phyloP scores from a whole-genome alignment of 2,329 filamentous ascomycete genomes.

The Xylaria digitata region DNA sequence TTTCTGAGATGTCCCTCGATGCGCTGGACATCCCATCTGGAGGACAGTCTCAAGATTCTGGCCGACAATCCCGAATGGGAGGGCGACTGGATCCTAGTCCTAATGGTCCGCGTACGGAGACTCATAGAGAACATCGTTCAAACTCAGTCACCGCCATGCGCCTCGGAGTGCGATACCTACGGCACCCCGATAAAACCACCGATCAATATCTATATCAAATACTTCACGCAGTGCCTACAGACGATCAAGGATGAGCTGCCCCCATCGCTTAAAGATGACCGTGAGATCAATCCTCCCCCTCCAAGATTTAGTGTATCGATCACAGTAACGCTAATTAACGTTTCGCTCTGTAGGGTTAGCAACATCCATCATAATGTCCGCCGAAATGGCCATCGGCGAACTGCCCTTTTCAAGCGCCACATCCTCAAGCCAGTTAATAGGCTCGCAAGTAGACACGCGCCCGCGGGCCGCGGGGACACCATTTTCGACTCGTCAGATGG shows the following conservation, averaged over 20 bases:
- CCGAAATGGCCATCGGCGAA: slow-evolving; percentile 55
- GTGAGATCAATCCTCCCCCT: slow-evolving; percentile 42
- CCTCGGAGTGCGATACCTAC: slow-evolving; percentile 15
- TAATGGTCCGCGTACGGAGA: slow-evolving; percentile 42
- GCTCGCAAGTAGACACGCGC: slow-evolving; percentile 10
- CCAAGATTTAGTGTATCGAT: not conserved
- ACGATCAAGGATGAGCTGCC: slow-evolving; percentile 43
- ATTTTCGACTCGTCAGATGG: slow-evolving; percentile 25
- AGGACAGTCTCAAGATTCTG: slow-evolving; percentile 64
- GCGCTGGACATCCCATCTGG: slow-evolving; percentile 68
- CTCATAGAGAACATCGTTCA: slow-evolving; percentile 45
- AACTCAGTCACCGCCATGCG: slow-evolving; percentile 25
- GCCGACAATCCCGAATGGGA: slow-evolving; percentile 58
- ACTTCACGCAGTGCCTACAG: slow-evolving; percentile 46
- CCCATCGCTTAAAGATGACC: slow-evolving; percentile 44
- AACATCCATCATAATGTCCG: slow-evolving; percentile 50
- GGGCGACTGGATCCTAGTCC: slow-evolving; percentile 62
- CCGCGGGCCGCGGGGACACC: not conserved
- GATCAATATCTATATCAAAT: slow-evolving; percentile 48
- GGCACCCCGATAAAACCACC: slow-evolving; percentile 34
- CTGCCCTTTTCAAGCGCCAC: slow-evolving; percentile 45
- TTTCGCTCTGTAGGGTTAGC: slow-evolving; percentile 49
- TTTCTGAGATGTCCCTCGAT: slow-evolving; percentile 51
- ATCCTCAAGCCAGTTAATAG: slow-evolving; percentile 28
- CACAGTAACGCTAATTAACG: not conserved